Base-by-base conservation (phyloP, 441 rosid genomes). In the Aquilaria agallochum region DNA sequence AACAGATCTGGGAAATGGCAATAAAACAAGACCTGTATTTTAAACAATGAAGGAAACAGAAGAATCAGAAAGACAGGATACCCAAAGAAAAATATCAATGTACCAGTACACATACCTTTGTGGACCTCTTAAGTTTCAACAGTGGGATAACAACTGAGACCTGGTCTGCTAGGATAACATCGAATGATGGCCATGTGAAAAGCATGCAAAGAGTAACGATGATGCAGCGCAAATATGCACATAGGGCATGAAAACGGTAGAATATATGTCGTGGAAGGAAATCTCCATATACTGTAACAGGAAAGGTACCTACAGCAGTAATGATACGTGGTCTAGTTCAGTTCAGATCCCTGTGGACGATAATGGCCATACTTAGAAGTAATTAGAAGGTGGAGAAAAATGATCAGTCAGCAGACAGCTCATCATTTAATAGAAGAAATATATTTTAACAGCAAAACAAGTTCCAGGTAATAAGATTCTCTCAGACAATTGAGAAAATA, bases 1-100 rank as follows among this genome's bases (percentile, higher is more conserved):
- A 94, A 80, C 58, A 94, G 59, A 74, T 94, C 97, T 0, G 96
- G 95, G 69, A 94, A 94, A 78, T 94, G 96, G 75, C 97, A 94
- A 75, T 94, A 94, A 81, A 91, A 94, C 27, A 86, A 80, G 61
- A 91, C 92, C 96, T 87, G 81, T 34, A 66, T 62, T 47, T 62
- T 53, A 60, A 57, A 36, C 50, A n/a, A 15, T 7, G 42, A 36
- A n/a, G 11, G 50, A 31, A 11, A 50, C 36, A 27, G 68, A 66
- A 65, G 55, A 56, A 68, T n/a, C 47, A 52, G 5, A 34, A 52
- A 4, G 30, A 8, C 20, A 64, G 63, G 58, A 59, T 42, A 65
- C 46, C 47, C 45, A 66, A 50, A 14, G 47, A 62, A 46, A 11
- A 54, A 53, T 56, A 20, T 36, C 6, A 36, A 62, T 53, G 52